phyloP scores from a whole-genome alignment of 371 early-diverging fungal genomes.

The Entomophthora muscae region DNA sequence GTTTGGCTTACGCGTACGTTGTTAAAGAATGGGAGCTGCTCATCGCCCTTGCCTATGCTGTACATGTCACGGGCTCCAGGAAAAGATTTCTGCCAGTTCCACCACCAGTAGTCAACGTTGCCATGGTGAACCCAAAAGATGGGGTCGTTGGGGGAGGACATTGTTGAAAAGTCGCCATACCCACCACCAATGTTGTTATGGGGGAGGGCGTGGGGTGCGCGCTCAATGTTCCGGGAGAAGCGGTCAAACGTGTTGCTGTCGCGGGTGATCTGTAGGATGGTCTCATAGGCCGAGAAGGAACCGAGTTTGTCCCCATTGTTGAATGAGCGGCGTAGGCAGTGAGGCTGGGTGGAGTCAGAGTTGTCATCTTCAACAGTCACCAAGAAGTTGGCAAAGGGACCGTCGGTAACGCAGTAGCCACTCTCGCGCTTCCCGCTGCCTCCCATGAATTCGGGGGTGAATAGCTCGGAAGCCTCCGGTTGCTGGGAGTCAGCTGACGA shows the following conservation, averaged over 20 bases:
- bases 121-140: slow-evolving; percentile 6
- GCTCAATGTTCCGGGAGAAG: not conserved
- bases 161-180: slow-evolving; percentile 2
- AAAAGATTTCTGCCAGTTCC: slow-evolving; percentile 9
- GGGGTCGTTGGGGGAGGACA: no score
- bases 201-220: not conserved
- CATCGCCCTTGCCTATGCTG: no score
- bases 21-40: no score
- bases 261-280: not conserved
- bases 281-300: not conserved
- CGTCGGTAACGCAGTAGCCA: not conserved
- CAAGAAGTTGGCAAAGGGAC: not conserved
- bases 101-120: slow-evolving; percentile 4
- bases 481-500: not conserved
- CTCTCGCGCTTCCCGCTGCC: not conserved
- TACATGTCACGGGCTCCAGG: no score
- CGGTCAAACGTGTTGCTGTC: not conserved
- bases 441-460: not conserved
- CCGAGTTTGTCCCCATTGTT: not conserved
- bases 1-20: no score
- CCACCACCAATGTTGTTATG: slow-evolving; percentile 1
- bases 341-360: not conserved
- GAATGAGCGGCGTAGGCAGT: not conserved
- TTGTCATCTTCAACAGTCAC: not conserved
- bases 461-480: not conserved